Percentiles rank a stretch among this genome's conserved stretches.
These are phyloP conservation scores for Trichoderma semiorbis DNA, from an alignment of 2,329 filamentous ascomycete genomes.

Conservation along the genomic window DNA sequence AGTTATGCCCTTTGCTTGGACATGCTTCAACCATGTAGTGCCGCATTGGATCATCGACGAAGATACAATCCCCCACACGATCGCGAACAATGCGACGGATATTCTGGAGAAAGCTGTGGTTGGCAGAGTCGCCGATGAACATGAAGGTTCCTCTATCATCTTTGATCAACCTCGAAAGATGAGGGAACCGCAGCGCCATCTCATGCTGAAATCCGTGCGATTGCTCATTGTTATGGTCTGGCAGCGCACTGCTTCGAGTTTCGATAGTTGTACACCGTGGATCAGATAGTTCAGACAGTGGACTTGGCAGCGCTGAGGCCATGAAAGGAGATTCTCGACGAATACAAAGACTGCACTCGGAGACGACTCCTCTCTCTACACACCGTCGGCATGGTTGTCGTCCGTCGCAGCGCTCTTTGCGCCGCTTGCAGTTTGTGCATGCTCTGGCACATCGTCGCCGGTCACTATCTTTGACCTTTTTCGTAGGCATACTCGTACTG, in stretches of 20 bases:
- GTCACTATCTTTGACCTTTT: background rate
- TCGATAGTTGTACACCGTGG: background rate
- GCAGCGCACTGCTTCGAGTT: background rate
- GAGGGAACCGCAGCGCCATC: background rate
- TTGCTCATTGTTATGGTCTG: background rate
- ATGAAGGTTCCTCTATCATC: slow-evolving; percentile 5
- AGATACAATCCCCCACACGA: background rate
- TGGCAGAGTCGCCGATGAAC: background rate
- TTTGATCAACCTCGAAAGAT: background rate
- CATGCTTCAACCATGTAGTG: slow-evolving; percentile 1
- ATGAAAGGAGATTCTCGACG: background rate
- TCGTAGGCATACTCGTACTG: background rate
- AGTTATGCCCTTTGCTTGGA: background rate
- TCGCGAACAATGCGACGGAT: background rate
- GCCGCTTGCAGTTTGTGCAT: slow-evolving; percentile 1
- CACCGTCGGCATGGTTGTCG: background rate
- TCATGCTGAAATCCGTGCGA: background rate
- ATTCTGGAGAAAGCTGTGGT: background rate
- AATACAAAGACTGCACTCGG: background rate
- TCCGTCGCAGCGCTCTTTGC: slow-evolving; percentile 1
- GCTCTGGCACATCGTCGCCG: background rate
- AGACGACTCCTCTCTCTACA: background rate
- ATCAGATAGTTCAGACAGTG: background rate
- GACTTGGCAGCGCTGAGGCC: background rate
- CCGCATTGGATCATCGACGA: background rate